These are phyloP conservation scores for Breynia disticha DNA, from an alignment of 441 rosid species.

Conservation along the genomic window DNA sequence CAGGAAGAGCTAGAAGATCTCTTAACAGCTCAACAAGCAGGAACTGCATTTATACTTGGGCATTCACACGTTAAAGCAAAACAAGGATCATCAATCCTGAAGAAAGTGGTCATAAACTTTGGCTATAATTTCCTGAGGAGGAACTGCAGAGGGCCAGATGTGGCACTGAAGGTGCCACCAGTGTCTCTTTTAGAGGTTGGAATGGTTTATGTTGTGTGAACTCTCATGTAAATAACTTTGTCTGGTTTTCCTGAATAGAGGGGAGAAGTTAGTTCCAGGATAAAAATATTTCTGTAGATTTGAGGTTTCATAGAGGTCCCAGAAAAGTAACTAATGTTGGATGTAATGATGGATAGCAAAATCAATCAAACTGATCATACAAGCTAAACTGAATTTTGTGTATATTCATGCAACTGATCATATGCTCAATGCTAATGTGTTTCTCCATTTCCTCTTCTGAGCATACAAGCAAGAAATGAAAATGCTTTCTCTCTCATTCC, in stretches of 20 bases:
- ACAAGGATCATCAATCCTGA: slow-evolving; percentile 83
- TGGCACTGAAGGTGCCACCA: slow-evolving; percentile 90
- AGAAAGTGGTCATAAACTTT: slow-evolving; percentile 62
- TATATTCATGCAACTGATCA: too few species aligned
- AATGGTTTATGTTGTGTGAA: slow-evolving; percentile 81
- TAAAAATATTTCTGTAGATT: too few species aligned
- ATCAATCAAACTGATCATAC: too few species aligned
- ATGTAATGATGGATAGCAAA: too few species aligned
- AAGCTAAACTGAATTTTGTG: too few species aligned
- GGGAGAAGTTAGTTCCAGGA: too few species aligned
- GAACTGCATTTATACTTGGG: slow-evolving; percentile 86
- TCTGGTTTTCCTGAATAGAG: not conserved
- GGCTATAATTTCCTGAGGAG: slow-evolving; percentile 87
- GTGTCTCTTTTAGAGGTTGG: slow-evolving; percentile 90
- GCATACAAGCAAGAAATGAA: too few species aligned
- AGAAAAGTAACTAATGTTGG: too few species aligned
- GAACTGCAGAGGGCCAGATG: slow-evolving; percentile 92
- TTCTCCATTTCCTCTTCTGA: too few species aligned
- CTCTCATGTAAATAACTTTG: not conserved
- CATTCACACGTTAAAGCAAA: slow-evolving; percentile 87
- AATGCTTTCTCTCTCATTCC: too few species aligned
- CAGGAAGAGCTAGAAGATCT: slow-evolving; percentile 65
- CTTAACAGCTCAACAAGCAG: slow-evolving; percentile 59
- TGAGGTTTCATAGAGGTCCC: too few species aligned
- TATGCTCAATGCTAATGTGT: too few species aligned